A percentile compares a stretch with the other conserved stretches of the same genome.
These are phyloP conservation scores for Alloteropsis semialata DNA, from an alignment of 176 grass and related monocot species.

Conservation along the genomic window DNA sequence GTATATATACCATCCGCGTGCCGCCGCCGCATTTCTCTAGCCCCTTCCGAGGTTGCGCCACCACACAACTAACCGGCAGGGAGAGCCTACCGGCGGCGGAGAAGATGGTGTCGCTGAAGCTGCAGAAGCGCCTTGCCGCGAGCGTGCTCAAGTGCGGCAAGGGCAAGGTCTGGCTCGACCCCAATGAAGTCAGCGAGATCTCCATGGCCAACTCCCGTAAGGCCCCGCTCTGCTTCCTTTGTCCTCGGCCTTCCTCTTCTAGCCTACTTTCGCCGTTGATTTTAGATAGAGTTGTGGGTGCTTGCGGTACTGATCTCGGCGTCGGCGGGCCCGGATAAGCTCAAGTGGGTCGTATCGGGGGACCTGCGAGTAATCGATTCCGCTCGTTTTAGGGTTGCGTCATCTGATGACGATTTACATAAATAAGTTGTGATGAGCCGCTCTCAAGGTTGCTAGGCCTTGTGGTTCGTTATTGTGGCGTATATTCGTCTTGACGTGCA, in stretches of 20 bases:
- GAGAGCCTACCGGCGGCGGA: background rate
- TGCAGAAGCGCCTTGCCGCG: slow-evolving; percentile 1
- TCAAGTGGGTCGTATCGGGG: too few species aligned
- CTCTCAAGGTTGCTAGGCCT: too few species aligned
- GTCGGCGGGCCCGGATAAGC: too few species aligned
- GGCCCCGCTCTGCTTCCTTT: background rate
- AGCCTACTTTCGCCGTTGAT: background rate
- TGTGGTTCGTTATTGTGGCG: too few species aligned
- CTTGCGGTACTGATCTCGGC: background rate
- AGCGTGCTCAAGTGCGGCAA: slow-evolving; percentile 8
- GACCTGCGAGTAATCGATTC: too few species aligned
- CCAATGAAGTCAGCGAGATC: slow-evolving; percentile 20
- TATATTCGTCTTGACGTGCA: too few species aligned
- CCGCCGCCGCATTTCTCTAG: background rate
- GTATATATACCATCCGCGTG: background rate
- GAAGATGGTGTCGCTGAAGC: slow-evolving; percentile 3
- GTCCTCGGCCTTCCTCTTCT: too few species aligned
- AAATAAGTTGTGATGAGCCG: too few species aligned
- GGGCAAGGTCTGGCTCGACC: slow-evolving; percentile 2
- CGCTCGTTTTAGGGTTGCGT: too few species aligned
- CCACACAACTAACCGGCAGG: background rate
- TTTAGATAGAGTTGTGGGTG: background rate
- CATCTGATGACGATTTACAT: too few species aligned
- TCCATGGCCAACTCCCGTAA: slow-evolving; percentile 21
- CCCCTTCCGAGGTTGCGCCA: background rate